Conservation (phyloP, 1,284 basidiomycete genomes). For the Cystobasidium slooffiae region DNA sequence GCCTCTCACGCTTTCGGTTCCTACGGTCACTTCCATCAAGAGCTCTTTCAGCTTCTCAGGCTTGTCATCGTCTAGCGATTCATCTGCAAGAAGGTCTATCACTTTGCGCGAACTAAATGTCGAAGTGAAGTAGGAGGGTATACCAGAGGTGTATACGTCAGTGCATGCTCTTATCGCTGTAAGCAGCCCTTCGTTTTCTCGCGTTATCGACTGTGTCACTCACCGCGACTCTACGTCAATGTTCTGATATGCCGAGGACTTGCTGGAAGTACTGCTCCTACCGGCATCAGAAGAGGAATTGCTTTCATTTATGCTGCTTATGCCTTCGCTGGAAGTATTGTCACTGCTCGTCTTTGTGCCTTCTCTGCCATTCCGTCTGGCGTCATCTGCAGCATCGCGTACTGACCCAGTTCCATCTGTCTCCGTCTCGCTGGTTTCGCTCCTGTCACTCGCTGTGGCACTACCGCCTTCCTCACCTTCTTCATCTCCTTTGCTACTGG, state of each 20-base stretch:
- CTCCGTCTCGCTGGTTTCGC: neutral
- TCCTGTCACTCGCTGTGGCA: neutral
- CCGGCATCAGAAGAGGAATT: neutral
- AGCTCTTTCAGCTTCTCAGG: conserved; percentile 51
- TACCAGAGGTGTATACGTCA: neutral
- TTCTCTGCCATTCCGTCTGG: conserved; percentile 1
- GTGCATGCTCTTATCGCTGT: no score
- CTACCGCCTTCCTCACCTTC: conserved; percentile 1
- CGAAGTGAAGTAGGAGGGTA: neutral
- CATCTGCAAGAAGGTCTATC: conserved; percentile 47
- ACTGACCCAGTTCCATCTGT: neutral
- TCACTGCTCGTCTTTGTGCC: neutral
- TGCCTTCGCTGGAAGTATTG: neutral
- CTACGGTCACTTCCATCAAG: conserved; percentile 41
- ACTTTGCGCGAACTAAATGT: conserved; percentile 44
- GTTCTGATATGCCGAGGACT: neutral
- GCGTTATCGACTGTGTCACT: neutral
- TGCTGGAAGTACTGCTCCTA: neutral
- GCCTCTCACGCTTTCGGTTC: conserved; percentile 45
- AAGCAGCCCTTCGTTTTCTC: no score
- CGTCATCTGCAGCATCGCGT: conserved; percentile 15
- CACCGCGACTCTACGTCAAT: conserved; percentile 31
- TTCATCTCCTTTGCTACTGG: neutral
- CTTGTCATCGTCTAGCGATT: conserved; percentile 52
- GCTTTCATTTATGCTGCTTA: neutral